phyloP scores from a whole-genome alignment of 2,329 filamentous ascomycete genomes.

The Lasiodiplodia sp. region DNA sequence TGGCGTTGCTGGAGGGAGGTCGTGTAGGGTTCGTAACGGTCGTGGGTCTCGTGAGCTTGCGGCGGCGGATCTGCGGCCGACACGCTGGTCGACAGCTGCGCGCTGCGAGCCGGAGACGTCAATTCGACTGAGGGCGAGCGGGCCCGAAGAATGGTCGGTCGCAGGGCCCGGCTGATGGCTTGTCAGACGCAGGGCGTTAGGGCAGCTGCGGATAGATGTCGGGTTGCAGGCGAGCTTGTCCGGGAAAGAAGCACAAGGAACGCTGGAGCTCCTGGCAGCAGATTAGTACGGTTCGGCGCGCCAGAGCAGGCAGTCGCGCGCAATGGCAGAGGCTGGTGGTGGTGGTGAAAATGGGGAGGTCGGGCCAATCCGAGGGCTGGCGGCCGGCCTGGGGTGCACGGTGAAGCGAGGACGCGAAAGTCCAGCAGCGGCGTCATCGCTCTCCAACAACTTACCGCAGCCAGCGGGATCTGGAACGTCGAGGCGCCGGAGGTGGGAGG shows the following conservation, averaged over 20 bases:
- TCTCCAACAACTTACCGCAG: slow-evolving; percentile 20
- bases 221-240: slow-evolving; percentile 26
- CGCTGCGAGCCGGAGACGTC: slow-evolving; percentile 27
- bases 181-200: background rate
- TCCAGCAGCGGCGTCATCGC: slow-evolving; percentile 9
- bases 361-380: slow-evolving; percentile 27
- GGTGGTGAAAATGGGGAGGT: slow-evolving; percentile 30
- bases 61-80: slow-evolving; percentile 35
- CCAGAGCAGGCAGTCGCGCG: slow-evolving; percentile 25
- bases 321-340: slow-evolving; percentile 29
- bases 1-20: slow-evolving; percentile 52
- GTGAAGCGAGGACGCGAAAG: slow-evolving; percentile 14
- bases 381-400: slow-evolving; percentile 27
- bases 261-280: slow-evolving; percentile 22
- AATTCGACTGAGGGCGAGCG: slow-evolving; percentile 23
- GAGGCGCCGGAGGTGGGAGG: slow-evolving; percentile 13
- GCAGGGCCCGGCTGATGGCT: slow-evolving; percentile 17
- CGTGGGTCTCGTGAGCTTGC: slow-evolving; percentile 49
- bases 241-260: slow-evolving; percentile 23
- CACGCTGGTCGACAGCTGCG: slow-evolving; percentile 38
- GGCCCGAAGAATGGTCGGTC: background rate
- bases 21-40: slow-evolving; percentile 44
- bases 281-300: slow-evolving; percentile 14
- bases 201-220: background rate
- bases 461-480: slow-evolving; percentile 11